These are phyloP conservation scores for Penicillium palitans DNA, from an alignment of 2,329 filamentous ascomycete genomes.

Conservation along the genomic window DNA sequence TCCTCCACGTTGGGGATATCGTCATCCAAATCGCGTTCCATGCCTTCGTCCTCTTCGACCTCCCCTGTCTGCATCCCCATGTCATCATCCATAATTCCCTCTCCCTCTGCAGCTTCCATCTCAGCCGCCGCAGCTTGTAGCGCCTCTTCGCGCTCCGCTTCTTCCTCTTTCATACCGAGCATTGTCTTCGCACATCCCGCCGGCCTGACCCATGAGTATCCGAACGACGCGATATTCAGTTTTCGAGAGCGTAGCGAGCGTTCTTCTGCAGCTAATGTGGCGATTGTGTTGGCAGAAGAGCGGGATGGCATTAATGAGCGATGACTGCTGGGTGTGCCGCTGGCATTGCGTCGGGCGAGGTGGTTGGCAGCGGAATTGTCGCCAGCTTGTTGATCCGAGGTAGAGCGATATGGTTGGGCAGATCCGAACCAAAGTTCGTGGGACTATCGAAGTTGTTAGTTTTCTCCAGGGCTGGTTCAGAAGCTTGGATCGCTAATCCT, in stretches of 20 bases:
- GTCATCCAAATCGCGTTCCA: constrained; percentile 48
- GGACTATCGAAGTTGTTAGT: constrained; percentile 50
- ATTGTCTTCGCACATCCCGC: constrained; percentile 87
- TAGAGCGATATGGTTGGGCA: constrained; percentile 51
- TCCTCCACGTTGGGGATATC: constrained; percentile 48
- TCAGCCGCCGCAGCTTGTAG: constrained; percentile 73
- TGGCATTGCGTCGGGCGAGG: constrained; percentile 31
- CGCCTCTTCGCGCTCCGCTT: constrained; percentile 82
- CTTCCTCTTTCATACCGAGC: constrained; percentile 85
- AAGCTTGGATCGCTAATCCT: neutral
- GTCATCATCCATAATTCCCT: constrained; percentile 41
- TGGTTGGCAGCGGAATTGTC: constrained; percentile 26
- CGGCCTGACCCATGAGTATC: constrained; percentile 85
- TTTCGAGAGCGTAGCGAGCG: constrained; percentile 73
- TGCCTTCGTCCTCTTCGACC: constrained; percentile 44
- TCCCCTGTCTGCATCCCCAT: constrained; percentile 42
- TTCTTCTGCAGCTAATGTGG: constrained; percentile 74
- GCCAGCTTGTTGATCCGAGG: constrained; percentile 34
- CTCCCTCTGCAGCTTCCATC: constrained; percentile 60
- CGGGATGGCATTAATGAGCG: constrained; percentile 44
- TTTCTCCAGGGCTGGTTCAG: constrained; percentile 19
- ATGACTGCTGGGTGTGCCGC: constrained; percentile 19
- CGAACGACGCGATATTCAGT: constrained; percentile 80
- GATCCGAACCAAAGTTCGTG: constrained; percentile 74
- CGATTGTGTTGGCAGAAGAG: constrained; percentile 63